These are phyloP conservation scores for Rhinocladiella similis DNA, from an alignment of 2,329 filamentous ascomycete species.

Conservation along the genomic window DNA sequence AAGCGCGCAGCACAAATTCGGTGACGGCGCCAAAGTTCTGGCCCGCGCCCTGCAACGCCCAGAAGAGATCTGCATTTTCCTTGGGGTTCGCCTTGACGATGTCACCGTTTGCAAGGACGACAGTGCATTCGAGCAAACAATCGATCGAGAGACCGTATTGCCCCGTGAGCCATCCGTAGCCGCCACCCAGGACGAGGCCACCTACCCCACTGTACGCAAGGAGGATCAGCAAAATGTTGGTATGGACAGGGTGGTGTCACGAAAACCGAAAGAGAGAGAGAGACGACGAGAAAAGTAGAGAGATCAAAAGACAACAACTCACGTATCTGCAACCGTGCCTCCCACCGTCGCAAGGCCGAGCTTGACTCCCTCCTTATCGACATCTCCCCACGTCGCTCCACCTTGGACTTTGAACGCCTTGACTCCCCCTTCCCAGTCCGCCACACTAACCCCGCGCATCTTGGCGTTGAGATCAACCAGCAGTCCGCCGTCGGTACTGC, in stretches of 20 bases:
- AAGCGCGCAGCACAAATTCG: conserved; percentile 43
- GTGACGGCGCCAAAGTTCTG: conserved; percentile 44
- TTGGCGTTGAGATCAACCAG: conserved; percentile 54
- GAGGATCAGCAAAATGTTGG: too few relatives aligned
- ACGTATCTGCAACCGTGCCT: conserved; percentile 58
- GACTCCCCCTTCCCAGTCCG: conserved; percentile 37
- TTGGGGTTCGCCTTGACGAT: conserved; percentile 36
- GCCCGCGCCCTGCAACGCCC: conserved; percentile 44
- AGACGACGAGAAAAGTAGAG: too few relatives aligned
- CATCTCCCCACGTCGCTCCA: conserved; percentile 55
- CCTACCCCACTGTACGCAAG: conserved; percentile 54
- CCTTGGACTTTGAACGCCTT: conserved; percentile 53
- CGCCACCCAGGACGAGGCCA: conserved; percentile 59
- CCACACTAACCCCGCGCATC: conserved; percentile 52
- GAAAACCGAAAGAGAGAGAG: too few relatives aligned
- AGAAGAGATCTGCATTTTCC: conserved; percentile 42
- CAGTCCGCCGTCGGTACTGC: conserved; percentile 53
- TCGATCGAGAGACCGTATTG: conserved; percentile 57
- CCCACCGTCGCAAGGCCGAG: conserved; percentile 60
- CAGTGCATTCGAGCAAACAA: conserved; percentile 42
- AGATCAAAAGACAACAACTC: neutral
- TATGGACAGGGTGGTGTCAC: too few relatives aligned
- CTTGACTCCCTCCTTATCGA: conserved; percentile 53
- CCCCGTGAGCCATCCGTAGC: conserved; percentile 58
- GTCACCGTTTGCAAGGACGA: conserved; percentile 41